phyloP scores from a whole-genome alignment of 441 rosid genomes.

The Gossypium lobatum region DNA sequence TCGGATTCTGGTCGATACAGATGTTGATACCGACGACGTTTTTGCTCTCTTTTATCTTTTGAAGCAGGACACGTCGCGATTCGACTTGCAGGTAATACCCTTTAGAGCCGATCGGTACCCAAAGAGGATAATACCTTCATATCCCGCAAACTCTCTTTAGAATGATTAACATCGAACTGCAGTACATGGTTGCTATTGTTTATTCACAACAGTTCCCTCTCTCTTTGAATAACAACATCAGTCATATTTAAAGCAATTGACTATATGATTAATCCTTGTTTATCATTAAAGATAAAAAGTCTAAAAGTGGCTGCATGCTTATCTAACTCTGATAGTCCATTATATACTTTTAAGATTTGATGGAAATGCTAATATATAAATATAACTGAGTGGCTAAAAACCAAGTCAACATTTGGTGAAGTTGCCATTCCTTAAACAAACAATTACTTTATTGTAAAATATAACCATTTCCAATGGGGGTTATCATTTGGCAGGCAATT shows the following conservation, averaged over 20 bases:
- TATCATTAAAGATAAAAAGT: neutral
- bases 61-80: constrained; percentile 21
- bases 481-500: constrained; percentile 20
- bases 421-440: neutral
- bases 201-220: neutral
- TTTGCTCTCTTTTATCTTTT: constrained; percentile 29
- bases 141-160: neutral
- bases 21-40: constrained; percentile 29
- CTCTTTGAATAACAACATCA: neutral
- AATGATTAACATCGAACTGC: neutral
- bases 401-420: neutral
- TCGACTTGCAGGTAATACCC: constrained; percentile 23
- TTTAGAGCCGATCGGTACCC: no score
- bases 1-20: constrained; percentile 32
- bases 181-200: neutral
- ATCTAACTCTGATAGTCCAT: neutral
- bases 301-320: neutral
- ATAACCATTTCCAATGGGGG: neutral
- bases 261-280: neutral
- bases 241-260: no score
- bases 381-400: no score
- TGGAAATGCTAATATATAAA: neutral
- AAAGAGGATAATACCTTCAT: no score
- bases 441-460: no score
- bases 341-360: neutral